Conservation (phyloP, 2,329 filamentous ascomycete species). For the Colletotrichum chrysophilum region DNA sequence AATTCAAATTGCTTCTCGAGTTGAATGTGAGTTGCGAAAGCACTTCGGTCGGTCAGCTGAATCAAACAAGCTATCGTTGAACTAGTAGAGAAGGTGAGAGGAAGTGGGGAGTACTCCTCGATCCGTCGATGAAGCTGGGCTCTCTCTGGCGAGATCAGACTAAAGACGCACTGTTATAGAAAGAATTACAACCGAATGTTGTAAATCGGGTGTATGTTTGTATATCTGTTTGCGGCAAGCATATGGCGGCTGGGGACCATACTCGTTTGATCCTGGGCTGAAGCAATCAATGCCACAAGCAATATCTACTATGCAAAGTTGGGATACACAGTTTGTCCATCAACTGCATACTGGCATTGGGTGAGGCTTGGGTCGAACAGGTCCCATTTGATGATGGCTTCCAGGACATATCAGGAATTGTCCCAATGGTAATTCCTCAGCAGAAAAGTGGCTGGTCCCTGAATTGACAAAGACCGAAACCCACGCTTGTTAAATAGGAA, state of each 20-base stretch:
- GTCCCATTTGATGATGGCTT: background rate
- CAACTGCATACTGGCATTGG: background rate
- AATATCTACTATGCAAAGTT: background rate
- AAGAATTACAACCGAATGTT: background rate
- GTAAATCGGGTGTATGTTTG: background rate
- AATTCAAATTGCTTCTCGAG: background rate
- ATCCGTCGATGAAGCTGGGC: background rate
- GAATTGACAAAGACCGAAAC: background rate
- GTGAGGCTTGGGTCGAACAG: background rate
- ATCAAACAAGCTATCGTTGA: background rate
- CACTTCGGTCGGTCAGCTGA: background rate
- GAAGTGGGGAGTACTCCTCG: background rate
- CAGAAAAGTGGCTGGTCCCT: background rate
- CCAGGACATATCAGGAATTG: background rate
- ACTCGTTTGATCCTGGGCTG: background rate
- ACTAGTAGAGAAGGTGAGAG: background rate
- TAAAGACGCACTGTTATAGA: background rate
- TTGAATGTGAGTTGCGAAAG: background rate
- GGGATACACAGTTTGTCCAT: background rate
- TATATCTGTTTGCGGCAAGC: background rate
- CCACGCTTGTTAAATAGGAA: background rate
- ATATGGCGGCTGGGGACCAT: background rate
- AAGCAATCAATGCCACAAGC: background rate
- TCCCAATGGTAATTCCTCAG: background rate
- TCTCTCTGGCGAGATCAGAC: background rate